Percentiles rank a stretch among this genome's conserved stretches.
phyloP scores from a whole-genome alignment of 331 rosid species.

The Cydonia oblonga region DNA sequence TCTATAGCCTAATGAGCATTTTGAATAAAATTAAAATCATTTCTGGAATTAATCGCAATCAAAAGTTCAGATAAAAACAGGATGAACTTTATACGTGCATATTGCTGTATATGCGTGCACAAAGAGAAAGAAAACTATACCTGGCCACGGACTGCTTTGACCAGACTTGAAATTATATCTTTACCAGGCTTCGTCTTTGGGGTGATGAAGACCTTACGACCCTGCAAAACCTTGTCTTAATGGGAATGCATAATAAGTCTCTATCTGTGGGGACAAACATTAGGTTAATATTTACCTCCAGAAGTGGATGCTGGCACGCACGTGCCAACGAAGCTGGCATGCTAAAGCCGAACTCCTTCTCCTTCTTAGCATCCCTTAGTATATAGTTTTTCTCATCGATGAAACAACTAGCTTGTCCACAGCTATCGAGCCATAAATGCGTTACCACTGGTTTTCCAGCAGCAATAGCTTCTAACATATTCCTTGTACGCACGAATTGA shows the following conservation, averaged over 20 bases:
- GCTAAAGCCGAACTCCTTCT: conserved; percentile 81
- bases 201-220: conserved; percentile 68
- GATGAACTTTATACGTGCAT: not conserved
- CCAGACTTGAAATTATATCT: conserved; percentile 58
- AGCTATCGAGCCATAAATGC: conserved; percentile 82
- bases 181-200: conserved; percentile 77
- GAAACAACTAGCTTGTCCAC: conserved; percentile 88
- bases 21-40: conserved; percentile 2
- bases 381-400: conserved; percentile 74
- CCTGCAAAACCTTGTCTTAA: conserved; percentile 38
- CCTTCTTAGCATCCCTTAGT: conserved; percentile 73
- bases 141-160: conserved; percentile 72
- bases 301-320: conserved; percentile 60
- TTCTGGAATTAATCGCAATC: conserved; percentile 9
- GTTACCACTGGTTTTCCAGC: conserved; percentile 84
- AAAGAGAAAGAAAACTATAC: conserved; percentile 16
- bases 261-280: conserved; percentile 1
- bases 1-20: conserved; percentile 45
- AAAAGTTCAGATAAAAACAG: not conserved
- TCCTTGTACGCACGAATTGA: conserved; percentile 79
- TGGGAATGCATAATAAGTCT: conserved; percentile 7
- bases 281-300: conserved; percentile 33
- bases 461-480: conserved; percentile 93
- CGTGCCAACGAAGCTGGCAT: conserved; percentile 68
- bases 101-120: not conserved